These are phyloP conservation scores for Coelastrella sp. DNA, from an alignment of 139 green algal genomes.

Conservation along the genomic window DNA sequence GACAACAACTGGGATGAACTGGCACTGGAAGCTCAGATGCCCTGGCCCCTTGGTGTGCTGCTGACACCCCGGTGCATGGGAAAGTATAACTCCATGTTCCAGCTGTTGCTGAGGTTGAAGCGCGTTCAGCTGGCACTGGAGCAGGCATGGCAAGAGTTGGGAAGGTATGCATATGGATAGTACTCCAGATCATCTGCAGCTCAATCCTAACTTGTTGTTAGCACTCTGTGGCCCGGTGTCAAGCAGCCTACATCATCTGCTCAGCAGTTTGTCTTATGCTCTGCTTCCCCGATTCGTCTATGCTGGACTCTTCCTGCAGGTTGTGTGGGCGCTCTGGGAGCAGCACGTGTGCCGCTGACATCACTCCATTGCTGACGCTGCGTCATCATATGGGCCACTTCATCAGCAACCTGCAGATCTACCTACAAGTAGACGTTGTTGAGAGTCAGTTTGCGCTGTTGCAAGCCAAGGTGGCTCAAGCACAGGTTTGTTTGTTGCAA, in stretches of 20 bases:
- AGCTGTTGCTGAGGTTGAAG: conserved; percentile 85
- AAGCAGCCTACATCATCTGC: too few relatives aligned
- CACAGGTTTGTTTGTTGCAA: conserved; percentile 47
- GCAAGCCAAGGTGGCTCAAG: conserved; percentile 58
- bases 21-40: conserved; percentile 65
- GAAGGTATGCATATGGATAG: conserved; percentile 16
- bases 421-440: conserved; percentile 92
- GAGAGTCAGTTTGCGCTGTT: conserved; percentile 73
- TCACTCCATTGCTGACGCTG: conserved; percentile 70
- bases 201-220: too few relatives aligned
- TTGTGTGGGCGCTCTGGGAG: conserved; percentile 9
- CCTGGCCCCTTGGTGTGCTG: conserved; percentile 90
- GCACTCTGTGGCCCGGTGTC: too few relatives aligned
- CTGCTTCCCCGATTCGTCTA: too few relatives aligned
- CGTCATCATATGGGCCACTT: conserved; percentile 87
- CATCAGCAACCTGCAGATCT: conserved; percentile 85
- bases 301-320: too few relatives aligned
- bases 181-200: too few relatives aligned
- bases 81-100: conserved; percentile 85
- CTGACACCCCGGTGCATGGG: conserved; percentile 68
- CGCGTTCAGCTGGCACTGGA: conserved; percentile 82
- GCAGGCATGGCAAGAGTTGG: conserved; percentile 68
- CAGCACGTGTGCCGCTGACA: background rate
- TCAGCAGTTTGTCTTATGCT: too few relatives aligned
- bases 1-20: conserved; percentile 85